Evolutionary conservation across 495 filamentous ascomycete species (phyloP).

Genomic region (Thermothielavioides terrestris): DNA sequence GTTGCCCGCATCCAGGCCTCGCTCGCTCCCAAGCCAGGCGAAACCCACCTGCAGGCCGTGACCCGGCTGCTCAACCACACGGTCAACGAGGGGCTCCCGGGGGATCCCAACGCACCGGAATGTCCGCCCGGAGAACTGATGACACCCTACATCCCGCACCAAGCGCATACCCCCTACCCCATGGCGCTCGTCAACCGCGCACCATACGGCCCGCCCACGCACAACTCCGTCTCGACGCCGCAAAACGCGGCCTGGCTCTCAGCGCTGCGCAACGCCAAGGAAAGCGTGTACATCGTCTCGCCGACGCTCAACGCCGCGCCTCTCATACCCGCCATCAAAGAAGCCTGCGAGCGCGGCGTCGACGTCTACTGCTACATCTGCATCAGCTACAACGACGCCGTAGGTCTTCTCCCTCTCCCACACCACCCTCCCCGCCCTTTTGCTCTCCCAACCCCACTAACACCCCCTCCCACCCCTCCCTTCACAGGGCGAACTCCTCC

Average conservation of each 20-base stretch:
- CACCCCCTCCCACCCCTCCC: not conserved
- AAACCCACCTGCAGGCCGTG: constrained; percentile 47
- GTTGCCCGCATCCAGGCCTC: constrained; percentile 49
- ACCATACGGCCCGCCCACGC: constrained; percentile 55
- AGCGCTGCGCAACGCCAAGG: constrained; percentile 52
- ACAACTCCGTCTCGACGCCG: constrained; percentile 50
- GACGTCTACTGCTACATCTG: constrained; percentile 61
- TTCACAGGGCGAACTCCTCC: constrained; percentile 58
- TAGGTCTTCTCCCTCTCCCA: constrained; percentile 15
- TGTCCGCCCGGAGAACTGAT: constrained; percentile 43
- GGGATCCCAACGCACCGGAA: constrained; percentile 41
- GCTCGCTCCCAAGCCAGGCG: constrained; percentile 39
- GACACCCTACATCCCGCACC: constrained; percentile 53
- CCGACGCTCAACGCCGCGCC: constrained; percentile 68
- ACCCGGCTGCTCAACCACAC: constrained; percentile 58
- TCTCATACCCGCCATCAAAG: constrained; percentile 50
- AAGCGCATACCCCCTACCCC: constrained; percentile 48
- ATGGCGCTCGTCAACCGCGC: constrained; percentile 64
- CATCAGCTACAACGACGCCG: constrained; percentile 68
- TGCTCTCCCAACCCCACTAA: not conserved
- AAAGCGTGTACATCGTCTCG: constrained; percentile 61
- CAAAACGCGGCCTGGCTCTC: constrained; percentile 69
- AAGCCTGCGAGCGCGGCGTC: constrained; percentile 57
- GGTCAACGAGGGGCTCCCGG: constrained; percentile 41
- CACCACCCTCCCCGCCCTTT: not conserved